phyloP scores from a whole-genome alignment of 2,329 filamentous ascomycete genomes.

The Botryotinia globosa region DNA sequence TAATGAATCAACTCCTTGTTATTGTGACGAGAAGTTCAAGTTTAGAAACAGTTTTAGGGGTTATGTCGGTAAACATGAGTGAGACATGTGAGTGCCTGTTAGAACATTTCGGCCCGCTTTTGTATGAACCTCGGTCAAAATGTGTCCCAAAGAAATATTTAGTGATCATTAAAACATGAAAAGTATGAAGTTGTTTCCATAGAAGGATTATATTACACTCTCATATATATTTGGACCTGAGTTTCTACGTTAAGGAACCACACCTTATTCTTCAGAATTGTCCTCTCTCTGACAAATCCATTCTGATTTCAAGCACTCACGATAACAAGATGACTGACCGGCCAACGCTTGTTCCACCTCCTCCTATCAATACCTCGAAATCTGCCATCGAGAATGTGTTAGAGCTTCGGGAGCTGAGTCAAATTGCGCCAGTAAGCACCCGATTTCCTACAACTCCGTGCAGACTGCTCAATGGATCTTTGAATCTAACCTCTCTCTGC shows the following conservation, averaged over 20 bases:
- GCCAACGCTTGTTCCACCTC: slow-evolving; percentile 69
- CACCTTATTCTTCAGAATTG: not conserved
- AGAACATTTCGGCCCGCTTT: not conserved
- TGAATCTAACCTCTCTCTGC: not conserved
- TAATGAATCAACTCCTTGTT: not conserved
- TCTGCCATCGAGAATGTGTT: slow-evolving; percentile 86
- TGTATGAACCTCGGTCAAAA: slow-evolving; percentile 9
- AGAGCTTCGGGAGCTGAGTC: slow-evolving; percentile 75
- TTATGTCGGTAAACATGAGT: not conserved
- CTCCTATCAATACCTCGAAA: slow-evolving; percentile 67
- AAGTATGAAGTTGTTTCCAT: not conserved
- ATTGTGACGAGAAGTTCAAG: not conserved
- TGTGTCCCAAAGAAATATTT: not conserved
- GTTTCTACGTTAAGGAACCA: not conserved
- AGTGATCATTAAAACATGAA: not conserved
- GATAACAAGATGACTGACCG: slow-evolving; percentile 35
- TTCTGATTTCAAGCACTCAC: not conserved
- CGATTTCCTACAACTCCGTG: slow-evolving; percentile 18
- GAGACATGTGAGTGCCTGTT: not conserved
- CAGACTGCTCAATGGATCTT: not conserved
- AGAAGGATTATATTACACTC: not conserved
- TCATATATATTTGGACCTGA: not conserved
- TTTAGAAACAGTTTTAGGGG: not conserved
- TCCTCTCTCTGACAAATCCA: not conserved
- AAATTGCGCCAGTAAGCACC: slow-evolving; percentile 66